Evolutionary conservation across 2,329 filamentous ascomycete genomes (phyloP), one percentile per base, ranked within the genome.

Genomic region (Dryadomyces quercus-mongolicae): DNA sequence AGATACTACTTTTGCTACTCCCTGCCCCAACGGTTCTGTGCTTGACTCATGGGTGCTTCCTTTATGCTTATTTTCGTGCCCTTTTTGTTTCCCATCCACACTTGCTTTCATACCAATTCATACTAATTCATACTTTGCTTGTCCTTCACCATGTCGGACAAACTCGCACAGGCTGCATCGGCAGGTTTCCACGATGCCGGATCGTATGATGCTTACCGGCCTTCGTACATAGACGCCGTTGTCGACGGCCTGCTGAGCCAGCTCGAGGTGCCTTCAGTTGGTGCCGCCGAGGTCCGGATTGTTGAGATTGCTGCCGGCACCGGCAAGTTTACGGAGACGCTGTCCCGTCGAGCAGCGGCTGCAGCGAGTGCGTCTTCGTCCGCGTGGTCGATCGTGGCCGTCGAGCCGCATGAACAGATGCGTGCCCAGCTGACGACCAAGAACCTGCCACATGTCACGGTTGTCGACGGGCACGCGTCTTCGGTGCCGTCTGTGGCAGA

Each of bases 161-260:
- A 57, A 42, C 61, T 66, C 49, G 59, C 63, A 21, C 47, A 56
- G 9, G 62, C 58, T 4, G 72, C 72, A 48, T 62, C 65, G 6
- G 73, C 84, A 52, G 84, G 84, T 54, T 89, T 88, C 66, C 70
- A 76, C 58, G 74, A 86, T 59, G 84, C 83, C 18, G 64, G 72
- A 2, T 71, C 73, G 21, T 89, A 90, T 66, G 84, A 89, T 63
- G 66, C 74, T 43, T 73, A 88, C 64, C 78, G 86, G 15, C 86
- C 86, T 1, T 79, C 80, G 0, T 89, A 88, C 65, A 75, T 80
- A 1, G 60, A 72, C 1, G 72, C 74, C 54, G 78, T 80, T 5
- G 77, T 86, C 15, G 69, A 78, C 20, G 66, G 69, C 40, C 75
- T 90, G 18, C 74, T 90, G 3, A 60, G 64, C 16, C 70, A 74